phyloP scores from a whole-genome alignment of 768 basidiomycete genomes.

The Calvatia gigantea region DNA sequence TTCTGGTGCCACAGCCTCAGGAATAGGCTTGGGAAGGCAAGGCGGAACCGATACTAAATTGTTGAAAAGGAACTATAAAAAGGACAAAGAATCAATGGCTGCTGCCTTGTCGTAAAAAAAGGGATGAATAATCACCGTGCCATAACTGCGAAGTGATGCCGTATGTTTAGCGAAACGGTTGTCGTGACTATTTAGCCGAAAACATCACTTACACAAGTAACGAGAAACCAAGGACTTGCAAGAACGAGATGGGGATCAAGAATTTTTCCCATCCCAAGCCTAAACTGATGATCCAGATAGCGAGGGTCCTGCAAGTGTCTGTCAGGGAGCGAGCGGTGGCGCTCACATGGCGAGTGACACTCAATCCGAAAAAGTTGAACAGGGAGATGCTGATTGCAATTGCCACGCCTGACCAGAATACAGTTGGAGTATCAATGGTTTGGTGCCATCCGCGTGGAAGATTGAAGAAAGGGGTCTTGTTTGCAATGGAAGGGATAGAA shows the following conservation, averaged over 20 bases:
- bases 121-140: slow-evolving; percentile 55
- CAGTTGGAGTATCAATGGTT: slow-evolving; percentile 73
- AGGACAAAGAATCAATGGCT: slow-evolving; percentile 10
- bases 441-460: slow-evolving; percentile 87
- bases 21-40: slow-evolving; percentile 48
- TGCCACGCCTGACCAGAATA: slow-evolving; percentile 63
- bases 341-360: slow-evolving; percentile 89
- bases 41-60: slow-evolving; percentile 67
- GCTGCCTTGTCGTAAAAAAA: slow-evolving; percentile 3
- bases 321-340: slow-evolving; percentile 90
- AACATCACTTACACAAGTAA: slow-evolving; percentile 75
- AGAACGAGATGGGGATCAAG: slow-evolving; percentile 72
- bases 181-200: background rate
- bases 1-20: slow-evolving; percentile 26
- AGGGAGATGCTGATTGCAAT: slow-evolving; percentile 75
- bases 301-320: slow-evolving; percentile 92
- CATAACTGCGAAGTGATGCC: slow-evolving; percentile 52
- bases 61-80: slow-evolving; percentile 81
- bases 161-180: background rate
- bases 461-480: slow-evolving; percentile 77
- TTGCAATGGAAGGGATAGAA: slow-evolving; percentile 61
- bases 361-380: slow-evolving; percentile 89
- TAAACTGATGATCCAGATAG: slow-evolving; percentile 94
- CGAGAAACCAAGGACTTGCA: slow-evolving; percentile 83
- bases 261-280: slow-evolving; percentile 89